Evolutionary conservation across 208 protist genomes (phyloP).

Genomic region (Trypanosoma lewisi): DNA sequence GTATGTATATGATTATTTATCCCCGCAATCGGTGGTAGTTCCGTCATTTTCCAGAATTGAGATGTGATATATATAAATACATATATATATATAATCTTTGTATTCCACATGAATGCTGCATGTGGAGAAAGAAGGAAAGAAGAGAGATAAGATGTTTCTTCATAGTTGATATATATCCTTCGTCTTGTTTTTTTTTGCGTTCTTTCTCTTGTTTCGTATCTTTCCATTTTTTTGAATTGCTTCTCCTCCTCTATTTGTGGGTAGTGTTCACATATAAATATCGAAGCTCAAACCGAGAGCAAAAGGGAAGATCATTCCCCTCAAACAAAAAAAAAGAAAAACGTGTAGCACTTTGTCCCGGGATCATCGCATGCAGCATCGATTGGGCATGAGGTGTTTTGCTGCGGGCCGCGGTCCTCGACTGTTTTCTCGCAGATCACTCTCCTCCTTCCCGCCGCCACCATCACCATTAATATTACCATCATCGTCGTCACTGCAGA

Average conservation of each 20-base stretch:
- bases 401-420: neutral
- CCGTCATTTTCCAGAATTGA: no score
- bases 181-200: conserved; percentile 16
- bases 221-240: no score
- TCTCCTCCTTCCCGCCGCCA: neutral
- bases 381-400: neutral
- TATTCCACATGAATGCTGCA: conserved; percentile 1
- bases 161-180: no score
- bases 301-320: no score
- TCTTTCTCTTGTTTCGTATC: conserved; percentile 17
- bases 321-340: conserved; percentile 9
- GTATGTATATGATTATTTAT: no score
- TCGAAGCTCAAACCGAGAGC: no score
- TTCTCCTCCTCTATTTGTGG: no score
- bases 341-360: neutral
- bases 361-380: conserved; percentile 11
- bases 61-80: no score
- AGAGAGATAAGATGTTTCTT: neutral
- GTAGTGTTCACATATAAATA: no score
- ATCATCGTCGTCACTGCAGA: no score
- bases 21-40: no score
- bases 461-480: no score
- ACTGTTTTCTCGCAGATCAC: neutral
- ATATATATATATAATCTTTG: conserved; percentile 13
- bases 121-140: neutral